Conservation (phyloP, 176 grass and related monocot species). For the sorghum (Sorghum bicolor) region DNA sequence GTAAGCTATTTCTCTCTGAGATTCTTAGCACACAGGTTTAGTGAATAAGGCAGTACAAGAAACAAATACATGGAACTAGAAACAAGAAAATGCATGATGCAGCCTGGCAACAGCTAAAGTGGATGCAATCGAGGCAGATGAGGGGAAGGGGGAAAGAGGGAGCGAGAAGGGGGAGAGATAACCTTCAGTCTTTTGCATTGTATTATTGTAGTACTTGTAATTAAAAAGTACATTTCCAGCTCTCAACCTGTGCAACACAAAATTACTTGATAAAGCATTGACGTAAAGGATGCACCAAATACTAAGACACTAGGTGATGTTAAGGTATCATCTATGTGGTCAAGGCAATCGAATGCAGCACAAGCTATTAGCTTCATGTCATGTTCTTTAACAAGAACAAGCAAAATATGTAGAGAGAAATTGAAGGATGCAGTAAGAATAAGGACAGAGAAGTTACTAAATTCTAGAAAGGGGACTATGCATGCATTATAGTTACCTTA, state of each 20-base stretch:
- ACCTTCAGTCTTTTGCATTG: constrained; percentile 97
- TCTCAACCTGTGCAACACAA: constrained; percentile 66
- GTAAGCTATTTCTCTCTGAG: not conserved
- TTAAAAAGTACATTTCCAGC: constrained; percentile 94
- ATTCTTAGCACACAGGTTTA: not conserved
- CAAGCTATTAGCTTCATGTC: not conserved
- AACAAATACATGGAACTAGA: not conserved
- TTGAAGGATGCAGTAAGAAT: constrained; percentile 6
- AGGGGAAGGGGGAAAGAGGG: not conserved
- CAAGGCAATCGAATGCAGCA: constrained; percentile 11
- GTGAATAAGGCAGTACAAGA: not conserved
- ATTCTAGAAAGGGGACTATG: constrained; percentile 12
- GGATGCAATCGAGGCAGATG: not conserved
- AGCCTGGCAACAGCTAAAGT: constrained; percentile 2
- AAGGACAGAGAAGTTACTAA: constrained; percentile 3
- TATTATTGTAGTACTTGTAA: constrained; percentile 98
- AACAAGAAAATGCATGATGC: constrained; percentile 3
- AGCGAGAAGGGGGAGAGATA: not conserved
- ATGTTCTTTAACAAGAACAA: not conserved
- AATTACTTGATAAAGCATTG: not conserved
- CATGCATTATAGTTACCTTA: constrained; percentile 48
- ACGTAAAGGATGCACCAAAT: not conserved
- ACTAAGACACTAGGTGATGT: not conserved
- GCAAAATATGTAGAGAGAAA: not conserved
- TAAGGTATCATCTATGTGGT: not conserved